phyloP scores from a whole-genome alignment of 163 green algal genomes.

The Volvox carteri region DNA sequence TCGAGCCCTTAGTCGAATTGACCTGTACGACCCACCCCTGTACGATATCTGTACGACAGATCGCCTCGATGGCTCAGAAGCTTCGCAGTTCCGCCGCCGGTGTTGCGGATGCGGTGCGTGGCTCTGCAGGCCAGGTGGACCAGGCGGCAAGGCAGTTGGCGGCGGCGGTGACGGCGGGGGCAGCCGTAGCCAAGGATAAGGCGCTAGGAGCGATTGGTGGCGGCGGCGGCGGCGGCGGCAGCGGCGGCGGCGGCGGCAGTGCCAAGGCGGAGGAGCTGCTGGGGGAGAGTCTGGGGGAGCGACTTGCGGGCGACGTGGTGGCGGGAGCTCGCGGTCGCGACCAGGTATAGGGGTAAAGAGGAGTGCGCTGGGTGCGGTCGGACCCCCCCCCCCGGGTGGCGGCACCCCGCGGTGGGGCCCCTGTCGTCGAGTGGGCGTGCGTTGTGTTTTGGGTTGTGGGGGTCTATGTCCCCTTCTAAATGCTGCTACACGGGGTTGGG shows the following conservation, averaged over 20 bases:
- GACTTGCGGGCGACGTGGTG: background rate
- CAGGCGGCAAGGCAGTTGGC: conserved; percentile 1
- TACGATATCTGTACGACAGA: background rate
- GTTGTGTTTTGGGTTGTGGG: no score
- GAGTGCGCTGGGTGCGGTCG: no score
- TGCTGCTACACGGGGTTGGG: no score
- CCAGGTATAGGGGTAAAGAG: no score
- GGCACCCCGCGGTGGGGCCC: no score
- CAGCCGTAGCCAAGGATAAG: background rate
- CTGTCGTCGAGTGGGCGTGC: no score
- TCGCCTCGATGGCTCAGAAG: background rate
- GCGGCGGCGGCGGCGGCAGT: background rate
- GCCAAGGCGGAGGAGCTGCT: background rate
- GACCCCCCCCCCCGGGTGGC: no score
- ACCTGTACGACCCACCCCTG: no score
- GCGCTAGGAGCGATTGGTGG: conserved; percentile 4
- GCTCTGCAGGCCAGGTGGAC: background rate
- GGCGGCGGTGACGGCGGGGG: conserved; percentile 11
- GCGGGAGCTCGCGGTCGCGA: background rate
- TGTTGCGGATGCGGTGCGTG: background rate
- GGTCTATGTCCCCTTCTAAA: no score
- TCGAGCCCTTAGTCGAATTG: no score
- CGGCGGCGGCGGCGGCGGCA: background rate
- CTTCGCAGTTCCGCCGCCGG: background rate
- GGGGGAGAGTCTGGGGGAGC: background rate